phyloP scores from a whole-genome alignment of 768 basidiomycete genomes.

The Panaeolus papilionaceus region DNA sequence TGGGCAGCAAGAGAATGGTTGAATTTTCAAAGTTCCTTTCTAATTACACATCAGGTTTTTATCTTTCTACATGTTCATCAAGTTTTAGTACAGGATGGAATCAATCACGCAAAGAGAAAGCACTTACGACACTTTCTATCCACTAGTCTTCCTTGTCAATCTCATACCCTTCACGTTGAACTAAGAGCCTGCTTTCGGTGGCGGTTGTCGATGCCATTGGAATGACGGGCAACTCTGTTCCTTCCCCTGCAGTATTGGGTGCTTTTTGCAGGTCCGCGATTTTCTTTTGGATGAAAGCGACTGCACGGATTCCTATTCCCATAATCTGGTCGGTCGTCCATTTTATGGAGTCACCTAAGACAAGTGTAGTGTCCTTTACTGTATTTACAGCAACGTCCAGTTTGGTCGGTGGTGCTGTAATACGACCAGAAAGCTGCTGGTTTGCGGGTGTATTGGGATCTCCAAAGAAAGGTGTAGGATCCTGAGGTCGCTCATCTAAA shows the following conservation, averaged over 20 bases:
- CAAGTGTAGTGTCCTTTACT: background rate
- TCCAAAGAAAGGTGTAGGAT: background rate
- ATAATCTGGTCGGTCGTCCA: background rate
- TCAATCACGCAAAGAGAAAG: background rate
- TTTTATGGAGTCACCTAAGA: background rate
- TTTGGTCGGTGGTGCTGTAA: background rate
- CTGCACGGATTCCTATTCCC: background rate
- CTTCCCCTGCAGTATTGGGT: background rate
- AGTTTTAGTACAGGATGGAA: background rate
- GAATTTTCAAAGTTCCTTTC: too few species aligned
- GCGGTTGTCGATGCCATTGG: background rate
- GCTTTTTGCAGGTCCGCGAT: background rate
- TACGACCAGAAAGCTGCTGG: background rate
- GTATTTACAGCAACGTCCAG: background rate
- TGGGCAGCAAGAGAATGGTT: too few species aligned
- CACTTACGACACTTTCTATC: background rate
- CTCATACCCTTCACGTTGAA: background rate
- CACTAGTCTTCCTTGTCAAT: background rate
- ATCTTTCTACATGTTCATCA: too few species aligned
- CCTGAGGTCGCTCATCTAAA: background rate
- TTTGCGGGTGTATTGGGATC: background rate
- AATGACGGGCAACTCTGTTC: background rate
- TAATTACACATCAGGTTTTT: too few species aligned
- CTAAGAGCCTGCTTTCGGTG: background rate
- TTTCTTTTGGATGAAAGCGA: background rate